Conservation (phyloP, 1,284 basidiomycete species). For the Flammula alnicola region DNA sequence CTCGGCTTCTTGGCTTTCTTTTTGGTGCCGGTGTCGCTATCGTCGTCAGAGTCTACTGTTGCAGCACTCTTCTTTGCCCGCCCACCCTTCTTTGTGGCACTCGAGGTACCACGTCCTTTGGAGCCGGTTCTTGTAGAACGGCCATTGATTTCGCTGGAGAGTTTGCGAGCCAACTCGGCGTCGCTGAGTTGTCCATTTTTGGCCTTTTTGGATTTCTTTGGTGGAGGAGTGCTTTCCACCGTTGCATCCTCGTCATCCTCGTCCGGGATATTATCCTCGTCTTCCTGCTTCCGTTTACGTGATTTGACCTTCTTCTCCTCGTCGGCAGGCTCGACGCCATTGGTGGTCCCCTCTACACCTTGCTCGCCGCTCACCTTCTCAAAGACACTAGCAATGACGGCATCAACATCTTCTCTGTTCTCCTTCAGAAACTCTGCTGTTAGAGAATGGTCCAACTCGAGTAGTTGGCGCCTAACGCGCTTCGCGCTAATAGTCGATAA, state of each 20-base stretch:
- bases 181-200: conserved; percentile 57
- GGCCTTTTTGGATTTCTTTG: conserved; percentile 49
- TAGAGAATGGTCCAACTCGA: conserved; percentile 53
- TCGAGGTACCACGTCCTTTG: conserved; percentile 41
- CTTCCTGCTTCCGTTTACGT: conserved; percentile 43
- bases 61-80: conserved; percentile 58
- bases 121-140: conserved; percentile 54
- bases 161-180: conserved; percentile 70
- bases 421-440: conserved; percentile 60
- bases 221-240: conserved; percentile 36
- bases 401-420: conserved; percentile 62
- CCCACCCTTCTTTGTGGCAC: conserved; percentile 46
- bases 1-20: conserved; percentile 44
- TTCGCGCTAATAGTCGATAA: conserved; percentile 77
- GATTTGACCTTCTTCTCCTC: conserved; percentile 33
- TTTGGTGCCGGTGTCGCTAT: conserved; percentile 44
- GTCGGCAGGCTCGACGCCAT: conserved; percentile 37
- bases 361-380: conserved; percentile 52
- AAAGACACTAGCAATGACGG: conserved; percentile 63
- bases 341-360: conserved; percentile 32
- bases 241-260: conserved; percentile 39
- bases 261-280: conserved; percentile 35
- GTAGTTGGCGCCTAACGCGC: conserved; percentile 70
- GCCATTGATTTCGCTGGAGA: conserved; percentile 74
- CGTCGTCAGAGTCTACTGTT: conserved; percentile 61